Evolutionary conservation across 768 basidiomycete genomes (phyloP), one percentile per base, ranked within the genome.

Genomic region (Kwoniella bestiolae): DNA sequence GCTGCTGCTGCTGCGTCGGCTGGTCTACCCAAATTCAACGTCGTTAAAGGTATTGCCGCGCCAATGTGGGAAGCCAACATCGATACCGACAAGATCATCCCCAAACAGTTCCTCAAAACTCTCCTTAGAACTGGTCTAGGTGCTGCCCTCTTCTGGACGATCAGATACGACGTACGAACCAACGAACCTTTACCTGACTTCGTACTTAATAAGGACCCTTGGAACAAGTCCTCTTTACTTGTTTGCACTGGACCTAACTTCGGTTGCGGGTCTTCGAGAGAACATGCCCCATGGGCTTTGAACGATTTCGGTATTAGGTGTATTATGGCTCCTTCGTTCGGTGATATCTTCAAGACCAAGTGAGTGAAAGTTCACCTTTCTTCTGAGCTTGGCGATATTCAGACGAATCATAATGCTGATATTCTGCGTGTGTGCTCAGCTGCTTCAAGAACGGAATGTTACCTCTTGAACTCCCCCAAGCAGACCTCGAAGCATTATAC

Each of bases 371-470:
- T 18, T 32, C 29, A 3, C 41, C 44, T 21, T 25, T n/a, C n/a
- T n/a, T n/a, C n/a, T n/a, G n/a, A n/a, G n/a, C n/a, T n/a, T n/a
- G n/a, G n/a, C n/a, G n/a, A n/a, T n/a, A n/a, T n/a, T 7, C 34
- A 35, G 28, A 12, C 8, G 8, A 50, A 50, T 6, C 18, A 23
- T 32, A n/a, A 16, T 52, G 9, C 4, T 21, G 38, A 41, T 21
- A 29, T 47, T 11, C 45, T 55, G 55, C 51, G 16, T 67, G 44
- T n/a, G 23, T 56, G 18, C 31, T 34, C 55, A 94, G 92, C 78
- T 85, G 89, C 63, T 91, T 92, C 90, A 92, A 94, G 81, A 94
- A 95, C 79, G 92, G 92, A 52, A 92, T 93, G 90, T 86, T 94
- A 49, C 91, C 91, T 31, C 83, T 94, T 60, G 81, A 83, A 7